Conservation (phyloP, 163 green algal genomes). For the Chlorella variabilis region DNA sequence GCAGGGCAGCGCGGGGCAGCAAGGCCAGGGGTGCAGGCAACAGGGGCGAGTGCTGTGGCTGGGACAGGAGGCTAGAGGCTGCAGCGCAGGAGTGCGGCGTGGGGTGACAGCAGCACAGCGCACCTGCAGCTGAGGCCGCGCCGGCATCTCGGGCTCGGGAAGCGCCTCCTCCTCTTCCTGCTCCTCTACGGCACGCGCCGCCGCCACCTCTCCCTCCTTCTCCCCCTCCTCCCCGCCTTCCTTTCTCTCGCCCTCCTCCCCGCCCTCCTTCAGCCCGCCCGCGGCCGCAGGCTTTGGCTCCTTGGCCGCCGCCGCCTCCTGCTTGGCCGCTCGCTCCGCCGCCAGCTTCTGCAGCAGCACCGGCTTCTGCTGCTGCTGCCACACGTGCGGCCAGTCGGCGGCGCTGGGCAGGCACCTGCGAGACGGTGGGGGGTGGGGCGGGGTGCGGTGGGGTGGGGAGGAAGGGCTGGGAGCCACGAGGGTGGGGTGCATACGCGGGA, state of each 20-base stretch:
- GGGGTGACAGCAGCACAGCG: no score
- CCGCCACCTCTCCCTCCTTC: slow-evolving; percentile 27
- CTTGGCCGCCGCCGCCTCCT: slow-evolving; percentile 20
- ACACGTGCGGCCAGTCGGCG: slow-evolving; percentile 56
- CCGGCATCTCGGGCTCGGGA: slow-evolving; percentile 24
- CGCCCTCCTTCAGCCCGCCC: slow-evolving; percentile 28
- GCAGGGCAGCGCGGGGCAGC: no score
- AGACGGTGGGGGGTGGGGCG: no score
- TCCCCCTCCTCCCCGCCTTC: slow-evolving; percentile 23
- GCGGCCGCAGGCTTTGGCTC: slow-evolving; percentile 14
- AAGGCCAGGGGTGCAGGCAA: no score
- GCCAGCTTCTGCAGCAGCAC: slow-evolving; percentile 44
- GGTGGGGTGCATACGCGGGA: no score
- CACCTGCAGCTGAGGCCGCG: slow-evolving; percentile 8
- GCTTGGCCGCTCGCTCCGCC: slow-evolving; percentile 8
- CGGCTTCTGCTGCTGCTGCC: slow-evolving; percentile 54
- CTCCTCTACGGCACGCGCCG: background rate
- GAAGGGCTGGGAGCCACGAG: no score
- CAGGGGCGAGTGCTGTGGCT: no score
- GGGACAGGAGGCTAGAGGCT: no score
- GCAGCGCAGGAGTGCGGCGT: no score
- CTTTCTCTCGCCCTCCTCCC: slow-evolving; percentile 24
- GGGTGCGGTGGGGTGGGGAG: no score
- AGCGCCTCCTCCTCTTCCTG: background rate
- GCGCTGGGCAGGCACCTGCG: slow-evolving; percentile 48